Percentiles rank a stretch among this genome's conserved stretches.
These are phyloP conservation scores for Diaporthe vaccinii DNA, from an alignment of 2,329 filamentous ascomycete species.

Conservation along the genomic window DNA sequence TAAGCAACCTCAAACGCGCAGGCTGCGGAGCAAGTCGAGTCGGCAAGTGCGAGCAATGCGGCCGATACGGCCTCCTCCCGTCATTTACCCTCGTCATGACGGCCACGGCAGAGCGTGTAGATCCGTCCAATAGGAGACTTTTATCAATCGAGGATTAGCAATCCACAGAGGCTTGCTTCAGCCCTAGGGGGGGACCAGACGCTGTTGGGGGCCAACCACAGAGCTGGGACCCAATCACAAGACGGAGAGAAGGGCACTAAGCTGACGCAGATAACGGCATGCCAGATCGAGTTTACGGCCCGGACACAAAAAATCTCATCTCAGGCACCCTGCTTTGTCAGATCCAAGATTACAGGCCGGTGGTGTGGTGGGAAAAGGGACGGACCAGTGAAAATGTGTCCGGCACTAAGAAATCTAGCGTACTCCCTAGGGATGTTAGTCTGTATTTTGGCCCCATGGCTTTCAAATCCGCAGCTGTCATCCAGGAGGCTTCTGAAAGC, in stretches of 20 bases:
- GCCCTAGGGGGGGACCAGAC: constrained; percentile 4
- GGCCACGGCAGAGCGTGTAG: not conserved
- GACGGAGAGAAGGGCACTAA: not conserved
- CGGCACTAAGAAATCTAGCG: not conserved
- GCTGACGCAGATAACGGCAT: not conserved
- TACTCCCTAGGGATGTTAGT: not conserved
- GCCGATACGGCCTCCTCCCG: not conserved
- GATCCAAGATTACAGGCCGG: not conserved
- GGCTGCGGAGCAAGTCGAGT: not conserved
- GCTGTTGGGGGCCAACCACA: not conserved
- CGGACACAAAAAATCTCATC: constrained; percentile 19
- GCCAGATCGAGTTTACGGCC: constrained; percentile 21
- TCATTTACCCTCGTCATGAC: not conserved
- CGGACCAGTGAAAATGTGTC: not conserved
- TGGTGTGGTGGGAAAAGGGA: not conserved
- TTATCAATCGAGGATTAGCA: not conserved
- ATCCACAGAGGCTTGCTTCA: constrained; percentile 4
- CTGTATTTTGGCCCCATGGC: not conserved
- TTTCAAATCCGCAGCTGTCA: constrained; percentile 26
- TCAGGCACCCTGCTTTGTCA: constrained; percentile 23
- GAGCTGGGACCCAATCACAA: constrained; percentile 8
- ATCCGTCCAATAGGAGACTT: constrained; percentile 23
- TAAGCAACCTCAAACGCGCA: not conserved
- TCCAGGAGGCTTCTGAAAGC: not conserved
- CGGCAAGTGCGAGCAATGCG: not conserved